phyloP scores from a whole-genome alignment of 2,329 filamentous ascomycete species.

The Ceratocystis lukuohia region DNA sequence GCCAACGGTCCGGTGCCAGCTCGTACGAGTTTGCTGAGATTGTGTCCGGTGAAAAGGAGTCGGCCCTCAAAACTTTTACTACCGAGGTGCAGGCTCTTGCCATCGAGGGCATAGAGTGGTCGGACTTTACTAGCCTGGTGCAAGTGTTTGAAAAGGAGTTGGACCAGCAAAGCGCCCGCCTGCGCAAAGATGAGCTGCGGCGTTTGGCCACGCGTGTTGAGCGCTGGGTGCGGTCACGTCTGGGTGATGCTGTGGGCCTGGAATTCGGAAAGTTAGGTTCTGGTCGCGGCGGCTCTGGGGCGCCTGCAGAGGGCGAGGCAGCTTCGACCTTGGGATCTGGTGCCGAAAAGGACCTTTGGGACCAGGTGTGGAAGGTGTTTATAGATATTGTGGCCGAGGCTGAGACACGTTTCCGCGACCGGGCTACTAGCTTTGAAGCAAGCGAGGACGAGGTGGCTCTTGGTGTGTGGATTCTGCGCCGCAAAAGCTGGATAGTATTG shows the following conservation, averaged over 20 bases:
- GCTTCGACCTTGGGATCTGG: constrained; percentile 2
- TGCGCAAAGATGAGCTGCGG: constrained; percentile 93
- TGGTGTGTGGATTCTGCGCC: constrained; percentile 78
- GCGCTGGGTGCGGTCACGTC: constrained; percentile 78
- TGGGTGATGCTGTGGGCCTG: constrained; percentile 75
- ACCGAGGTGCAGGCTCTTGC: constrained; percentile 58
- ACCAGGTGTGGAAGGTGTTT: constrained; percentile 84
- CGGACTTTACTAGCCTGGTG: constrained; percentile 69
- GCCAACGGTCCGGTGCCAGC: constrained; percentile 72
- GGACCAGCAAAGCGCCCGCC: constrained; percentile 68
- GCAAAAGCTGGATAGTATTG: constrained; percentile 89
- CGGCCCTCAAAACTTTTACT: constrained; percentile 61
- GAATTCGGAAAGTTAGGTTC: constrained; percentile 95
- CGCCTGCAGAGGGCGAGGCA: constrained; percentile 61
- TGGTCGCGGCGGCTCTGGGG: constrained; percentile 67
- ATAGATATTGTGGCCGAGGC: constrained; percentile 71
- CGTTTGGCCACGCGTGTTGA: constrained; percentile 81
- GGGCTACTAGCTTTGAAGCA: constrained; percentile 87
- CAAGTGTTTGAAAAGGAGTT: constrained; percentile 78
- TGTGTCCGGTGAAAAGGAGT: constrained; percentile 67
- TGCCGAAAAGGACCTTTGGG: constrained; percentile 81
- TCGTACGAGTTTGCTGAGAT: constrained; percentile 93
- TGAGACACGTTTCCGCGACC: constrained; percentile 70
- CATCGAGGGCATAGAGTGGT: constrained; percentile 76
- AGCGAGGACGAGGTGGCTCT: constrained; percentile 82